phyloP scores from a whole-genome alignment of 2,329 filamentous ascomycete genomes.

The Fusarium concolor region DNA sequence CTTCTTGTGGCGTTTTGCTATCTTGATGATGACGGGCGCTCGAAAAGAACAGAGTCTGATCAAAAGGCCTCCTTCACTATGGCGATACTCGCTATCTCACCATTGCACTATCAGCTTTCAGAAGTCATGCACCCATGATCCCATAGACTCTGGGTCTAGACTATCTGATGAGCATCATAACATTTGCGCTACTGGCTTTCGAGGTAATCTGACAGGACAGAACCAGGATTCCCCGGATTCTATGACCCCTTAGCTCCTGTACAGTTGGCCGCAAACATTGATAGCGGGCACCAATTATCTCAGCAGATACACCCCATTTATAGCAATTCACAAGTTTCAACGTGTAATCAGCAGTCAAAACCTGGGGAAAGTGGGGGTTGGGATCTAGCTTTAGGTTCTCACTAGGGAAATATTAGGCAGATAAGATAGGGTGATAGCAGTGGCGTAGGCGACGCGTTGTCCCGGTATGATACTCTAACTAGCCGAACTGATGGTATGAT shows the following conservation, averaged over 20 bases:
- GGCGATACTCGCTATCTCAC: background rate
- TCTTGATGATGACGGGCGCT: background rate
- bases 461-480: background rate
- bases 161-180: background rate
- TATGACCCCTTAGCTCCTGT: background rate
- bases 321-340: background rate
- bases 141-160: background rate
- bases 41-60: background rate
- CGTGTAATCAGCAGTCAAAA: background rate
- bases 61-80: background rate
- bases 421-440: constrained; percentile 12
- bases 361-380: constrained; percentile 15
- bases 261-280: background rate
- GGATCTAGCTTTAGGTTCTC: background rate
- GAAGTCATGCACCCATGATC: background rate
- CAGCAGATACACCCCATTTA: constrained; percentile 2
- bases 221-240: background rate
- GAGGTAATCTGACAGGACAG: background rate
- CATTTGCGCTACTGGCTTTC: background rate
- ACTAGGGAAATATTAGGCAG: background rate
- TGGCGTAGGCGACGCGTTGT: background rate
- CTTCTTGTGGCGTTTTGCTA: too few relatives aligned
- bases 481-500: background rate
- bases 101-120: background rate
- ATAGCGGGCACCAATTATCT: constrained; percentile 10